A percentile compares a stretch with the other conserved stretches of the same genome.
Conservation (phyloP, 352 stramenopile genomes). For the Phytophthora cactorum region DNA sequence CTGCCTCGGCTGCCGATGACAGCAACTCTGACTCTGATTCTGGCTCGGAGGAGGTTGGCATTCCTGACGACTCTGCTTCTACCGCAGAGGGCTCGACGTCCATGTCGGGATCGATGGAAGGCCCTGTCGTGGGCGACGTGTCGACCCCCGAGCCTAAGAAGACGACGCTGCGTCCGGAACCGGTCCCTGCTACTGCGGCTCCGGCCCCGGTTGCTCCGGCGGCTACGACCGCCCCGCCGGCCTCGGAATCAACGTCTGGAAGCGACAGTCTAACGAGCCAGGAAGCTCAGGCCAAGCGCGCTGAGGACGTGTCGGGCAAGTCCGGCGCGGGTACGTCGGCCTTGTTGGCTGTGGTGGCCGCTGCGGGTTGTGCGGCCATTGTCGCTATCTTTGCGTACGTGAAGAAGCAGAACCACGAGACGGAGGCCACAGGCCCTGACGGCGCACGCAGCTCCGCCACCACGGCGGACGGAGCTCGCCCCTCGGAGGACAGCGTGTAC, state of each 20-base stretch:
- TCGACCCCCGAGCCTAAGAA: constrained; percentile 23
- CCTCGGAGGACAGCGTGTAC: constrained; percentile 70
- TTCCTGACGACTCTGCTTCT: constrained; percentile 8
- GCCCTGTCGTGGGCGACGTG: constrained; percentile 44
- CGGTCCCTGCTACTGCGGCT: constrained; percentile 15
- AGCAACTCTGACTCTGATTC: constrained; percentile 21
- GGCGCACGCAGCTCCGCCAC: constrained; percentile 47
- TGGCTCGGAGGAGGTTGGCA: constrained; percentile 20
- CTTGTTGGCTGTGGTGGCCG: constrained; percentile 26
- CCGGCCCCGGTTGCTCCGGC: constrained; percentile 16
- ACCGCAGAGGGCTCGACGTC: constrained; percentile 11
- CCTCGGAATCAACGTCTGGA: constrained; percentile 15
- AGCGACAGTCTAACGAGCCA: constrained; percentile 41
- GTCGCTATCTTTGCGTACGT: constrained; percentile 65
- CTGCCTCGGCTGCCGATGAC: not conserved
- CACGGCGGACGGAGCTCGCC: constrained; percentile 44
- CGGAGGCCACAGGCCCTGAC: constrained; percentile 22
- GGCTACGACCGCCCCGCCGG: constrained; percentile 8
- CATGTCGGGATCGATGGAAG: constrained; percentile 32
- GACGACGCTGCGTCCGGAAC: constrained; percentile 28
- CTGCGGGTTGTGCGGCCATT: constrained; percentile 47
- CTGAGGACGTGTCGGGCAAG: constrained; percentile 37
- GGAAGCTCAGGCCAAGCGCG: constrained; percentile 55
- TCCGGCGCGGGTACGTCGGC: constrained; percentile 10
- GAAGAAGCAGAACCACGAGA: constrained; percentile 43